phyloP scores from a whole-genome alignment of 2,329 filamentous ascomycete genomes.

The Daldinia eschscholtzii region DNA sequence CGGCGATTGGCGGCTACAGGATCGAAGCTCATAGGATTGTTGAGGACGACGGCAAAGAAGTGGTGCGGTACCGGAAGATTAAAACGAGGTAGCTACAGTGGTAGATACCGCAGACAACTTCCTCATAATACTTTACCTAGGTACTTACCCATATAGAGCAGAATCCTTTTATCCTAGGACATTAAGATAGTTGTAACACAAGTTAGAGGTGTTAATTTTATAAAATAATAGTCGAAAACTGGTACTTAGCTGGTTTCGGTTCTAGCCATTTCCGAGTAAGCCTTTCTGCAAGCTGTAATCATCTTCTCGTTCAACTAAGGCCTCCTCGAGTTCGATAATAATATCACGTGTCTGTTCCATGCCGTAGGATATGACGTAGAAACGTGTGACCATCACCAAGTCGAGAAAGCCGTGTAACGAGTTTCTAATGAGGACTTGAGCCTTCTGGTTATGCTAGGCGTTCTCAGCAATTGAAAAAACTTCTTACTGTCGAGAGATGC shows the following conservation, averaged over 20 bases:
- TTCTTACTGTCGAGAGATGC: background rate
- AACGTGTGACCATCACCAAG: too few species aligned
- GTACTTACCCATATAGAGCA: background rate
- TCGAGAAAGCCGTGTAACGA: background rate
- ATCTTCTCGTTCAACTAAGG: background rate
- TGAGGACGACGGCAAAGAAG: constrained; percentile 54
- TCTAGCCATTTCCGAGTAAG: background rate
- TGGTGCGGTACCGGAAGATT: constrained; percentile 50
- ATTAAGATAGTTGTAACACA: background rate
- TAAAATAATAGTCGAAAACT: background rate
- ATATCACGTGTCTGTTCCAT: too few species aligned
- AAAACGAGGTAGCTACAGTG: constrained; percentile 40
- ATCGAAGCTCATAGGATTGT: constrained; percentile 60
- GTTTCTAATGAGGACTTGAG: background rate
- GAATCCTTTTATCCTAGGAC: background rate
- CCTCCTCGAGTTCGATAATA: background rate
- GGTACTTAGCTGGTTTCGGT: background rate
- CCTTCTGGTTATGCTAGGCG: background rate
- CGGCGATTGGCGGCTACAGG: constrained; percentile 63
- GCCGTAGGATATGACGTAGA: too few species aligned
- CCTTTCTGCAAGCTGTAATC: background rate
- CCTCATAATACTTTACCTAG: background rate
- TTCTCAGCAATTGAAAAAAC: background rate
- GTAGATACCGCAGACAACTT: background rate
- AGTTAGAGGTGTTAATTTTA: background rate